phyloP scores from a whole-genome alignment of 1,284 basidiomycete genomes.

The Athelia psychrophila region DNA sequence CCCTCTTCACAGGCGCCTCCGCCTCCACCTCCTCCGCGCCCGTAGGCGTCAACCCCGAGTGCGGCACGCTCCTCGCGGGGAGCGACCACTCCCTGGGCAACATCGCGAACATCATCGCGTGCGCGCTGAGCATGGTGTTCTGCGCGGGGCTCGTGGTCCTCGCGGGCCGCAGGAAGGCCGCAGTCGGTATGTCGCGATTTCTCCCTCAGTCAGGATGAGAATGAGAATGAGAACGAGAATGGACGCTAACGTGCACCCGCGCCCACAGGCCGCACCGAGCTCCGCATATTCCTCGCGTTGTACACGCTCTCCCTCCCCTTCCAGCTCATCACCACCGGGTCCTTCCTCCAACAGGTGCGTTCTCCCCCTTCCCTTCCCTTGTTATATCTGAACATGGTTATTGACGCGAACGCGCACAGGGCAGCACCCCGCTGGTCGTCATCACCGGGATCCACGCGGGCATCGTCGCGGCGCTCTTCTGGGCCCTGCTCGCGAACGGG shows the following conservation, averaged over 20 bases:
- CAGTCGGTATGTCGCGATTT: background rate
- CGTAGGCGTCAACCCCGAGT: conserved; percentile 55
- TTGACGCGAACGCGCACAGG: too few species aligned
- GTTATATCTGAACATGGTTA: too few species aligned
- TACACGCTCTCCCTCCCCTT: conserved; percentile 75
- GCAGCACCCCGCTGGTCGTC: conserved; percentile 61
- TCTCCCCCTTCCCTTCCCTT: too few species aligned
- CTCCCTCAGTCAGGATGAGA: too few species aligned
- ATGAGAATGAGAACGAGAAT: too few species aligned
- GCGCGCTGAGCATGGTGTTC: conserved; percentile 56
- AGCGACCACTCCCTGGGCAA: conserved; percentile 59
- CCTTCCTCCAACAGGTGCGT: conserved; percentile 75
- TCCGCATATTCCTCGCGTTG: conserved; percentile 58
- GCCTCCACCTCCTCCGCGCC: conserved; percentile 43
- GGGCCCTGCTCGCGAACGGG: conserved; percentile 75
- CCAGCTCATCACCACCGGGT: conserved; percentile 76
- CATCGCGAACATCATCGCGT: conserved; percentile 71
- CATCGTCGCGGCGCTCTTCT: conserved; percentile 69
- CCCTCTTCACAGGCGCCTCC: conserved; percentile 37
- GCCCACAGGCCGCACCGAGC: conserved; percentile 69
- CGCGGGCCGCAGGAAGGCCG: conserved; percentile 45
- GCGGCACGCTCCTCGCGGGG: conserved; percentile 49
- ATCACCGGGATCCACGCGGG: conserved; percentile 77
- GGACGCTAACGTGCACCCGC: background rate
- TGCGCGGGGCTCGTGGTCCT: conserved; percentile 44